A percentile compares a stretch with the other conserved stretches of the same genome.
These are phyloP conservation scores for Myrmaecium sp. DNA, from an alignment of 2,329 filamentous ascomycete species.

Conservation along the genomic window DNA sequence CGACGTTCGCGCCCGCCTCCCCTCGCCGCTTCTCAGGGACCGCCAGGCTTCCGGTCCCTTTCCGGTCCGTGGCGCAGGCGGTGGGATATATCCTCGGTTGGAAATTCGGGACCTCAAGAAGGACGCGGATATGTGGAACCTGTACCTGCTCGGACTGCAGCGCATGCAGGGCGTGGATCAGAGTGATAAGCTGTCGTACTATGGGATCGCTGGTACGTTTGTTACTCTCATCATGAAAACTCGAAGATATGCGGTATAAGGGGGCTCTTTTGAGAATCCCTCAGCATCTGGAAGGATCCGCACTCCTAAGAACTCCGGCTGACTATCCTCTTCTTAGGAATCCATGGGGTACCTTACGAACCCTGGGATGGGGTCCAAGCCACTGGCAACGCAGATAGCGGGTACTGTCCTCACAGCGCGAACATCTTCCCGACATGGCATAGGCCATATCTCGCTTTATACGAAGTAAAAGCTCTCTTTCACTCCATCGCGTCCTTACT, in stretches of 20 bases:
- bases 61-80: slow-evolving; percentile 8
- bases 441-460: slow-evolving; percentile 55
- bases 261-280: too few relatives aligned
- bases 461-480: slow-evolving; percentile 26
- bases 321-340: slow-evolving; percentile 33
- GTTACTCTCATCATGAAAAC: neutral
- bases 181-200: slow-evolving; percentile 51
- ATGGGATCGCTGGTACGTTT: slow-evolving; percentile 52
- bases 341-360: slow-evolving; percentile 58
- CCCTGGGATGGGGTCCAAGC: slow-evolving; percentile 37
- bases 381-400: slow-evolving; percentile 37
- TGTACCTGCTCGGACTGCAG: slow-evolving; percentile 60
- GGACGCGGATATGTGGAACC: slow-evolving; percentile 48
- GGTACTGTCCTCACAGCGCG: slow-evolving; percentile 64
- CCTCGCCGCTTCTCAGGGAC: slow-evolving; percentile 1
- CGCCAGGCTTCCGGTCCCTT: slow-evolving; percentile 6
- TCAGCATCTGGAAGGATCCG: neutral
- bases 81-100: slow-evolving; percentile 29
- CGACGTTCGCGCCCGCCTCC: too few relatives aligned
- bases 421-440: slow-evolving; percentile 72
- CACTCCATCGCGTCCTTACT: slow-evolving; percentile 3
- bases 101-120: slow-evolving; percentile 54
- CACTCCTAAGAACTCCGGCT: too few relatives aligned
- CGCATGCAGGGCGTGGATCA: slow-evolving; percentile 55
- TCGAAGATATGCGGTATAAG: too few relatives aligned